Evolutionary conservation across 2,329 filamentous ascomycete genomes (phyloP).

Genomic region (Thelonectria blattea): DNA sequence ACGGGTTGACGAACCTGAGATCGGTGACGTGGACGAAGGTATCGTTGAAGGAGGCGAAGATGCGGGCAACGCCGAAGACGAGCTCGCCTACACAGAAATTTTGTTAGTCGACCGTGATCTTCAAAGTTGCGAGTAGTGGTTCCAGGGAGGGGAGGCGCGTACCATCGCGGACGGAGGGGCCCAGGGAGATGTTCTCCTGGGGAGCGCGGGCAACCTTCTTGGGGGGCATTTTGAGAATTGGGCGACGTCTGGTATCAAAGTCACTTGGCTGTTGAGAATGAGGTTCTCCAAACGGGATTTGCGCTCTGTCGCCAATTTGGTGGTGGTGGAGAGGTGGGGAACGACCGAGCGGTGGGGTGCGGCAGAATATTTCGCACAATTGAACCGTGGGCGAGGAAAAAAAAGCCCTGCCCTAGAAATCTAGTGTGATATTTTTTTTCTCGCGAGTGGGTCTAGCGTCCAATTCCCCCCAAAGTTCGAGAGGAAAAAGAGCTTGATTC

Average conservation of each 20-base stretch:
- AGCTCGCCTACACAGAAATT: conserved; percentile 73
- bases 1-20: conserved; percentile 74
- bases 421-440: conserved; percentile 22
- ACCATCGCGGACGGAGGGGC: conserved; percentile 97
- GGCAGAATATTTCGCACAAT: conserved; percentile 44
- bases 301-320: conserved; percentile 34
- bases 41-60: conserved; percentile 93
- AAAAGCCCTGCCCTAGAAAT: conserved; percentile 45
- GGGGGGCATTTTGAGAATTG: conserved; percentile 79
- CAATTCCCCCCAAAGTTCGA: conserved; percentile 24
- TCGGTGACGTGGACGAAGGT: conserved; percentile 99
- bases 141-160: conserved; percentile 45
- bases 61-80: conserved; percentile 97
- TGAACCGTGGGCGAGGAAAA: conserved; percentile 30
- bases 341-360: conserved; percentile 42
- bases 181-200: conserved; percentile 98
- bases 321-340: conserved; percentile 36
- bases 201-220: conserved; percentile 85
- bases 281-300: conserved; percentile 37
- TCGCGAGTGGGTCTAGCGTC: conserved; percentile 7
- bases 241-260: conserved; percentile 44
- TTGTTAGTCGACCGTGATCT: conserved; percentile 24
- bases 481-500: conserved; percentile 26
- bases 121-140: conserved; percentile 4
- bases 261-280: conserved; percentile 45